Conservation (phyloP, 495 filamentous ascomycete genomes). For the Arthonia radiata region DNA sequence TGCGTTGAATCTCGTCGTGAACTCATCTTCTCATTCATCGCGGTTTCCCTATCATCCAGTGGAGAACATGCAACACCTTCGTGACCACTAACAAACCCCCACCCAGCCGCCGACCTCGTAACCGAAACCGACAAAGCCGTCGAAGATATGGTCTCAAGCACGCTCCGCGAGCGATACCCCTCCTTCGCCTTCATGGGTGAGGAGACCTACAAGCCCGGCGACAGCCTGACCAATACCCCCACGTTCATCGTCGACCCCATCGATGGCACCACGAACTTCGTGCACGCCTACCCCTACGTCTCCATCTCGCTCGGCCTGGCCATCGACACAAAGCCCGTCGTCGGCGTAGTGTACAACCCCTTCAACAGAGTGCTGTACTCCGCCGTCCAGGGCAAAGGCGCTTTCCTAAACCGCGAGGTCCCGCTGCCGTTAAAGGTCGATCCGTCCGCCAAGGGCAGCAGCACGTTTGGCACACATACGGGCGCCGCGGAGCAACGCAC, state of each 20-base stretch:
- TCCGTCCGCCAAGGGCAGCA: constrained; percentile 1
- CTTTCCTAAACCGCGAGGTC: too few species aligned
- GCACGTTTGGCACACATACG: constrained; percentile 14
- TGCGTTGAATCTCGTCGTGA: too few species aligned
- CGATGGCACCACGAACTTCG: constrained; percentile 76
- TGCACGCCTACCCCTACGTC: constrained; percentile 56
- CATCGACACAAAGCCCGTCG: constrained; percentile 30
- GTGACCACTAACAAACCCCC: constrained; percentile 15
- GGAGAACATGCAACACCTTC: too few species aligned
- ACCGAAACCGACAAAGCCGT: constrained; percentile 72
- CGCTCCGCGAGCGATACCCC: constrained; percentile 39
- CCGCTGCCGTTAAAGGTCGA: too few species aligned
- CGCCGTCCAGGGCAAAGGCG: constrained; percentile 42
- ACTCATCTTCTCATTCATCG: too few species aligned
- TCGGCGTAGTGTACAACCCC: constrained; percentile 75
- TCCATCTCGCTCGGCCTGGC: constrained; percentile 65
- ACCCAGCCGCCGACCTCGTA: constrained; percentile 44
- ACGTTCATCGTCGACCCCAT: constrained; percentile 83
- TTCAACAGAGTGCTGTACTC: constrained; percentile 42
- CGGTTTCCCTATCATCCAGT: too few species aligned
- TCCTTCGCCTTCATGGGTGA: constrained; percentile 41
- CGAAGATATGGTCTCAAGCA: constrained; percentile 43
- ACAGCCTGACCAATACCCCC: constrained; percentile 35
- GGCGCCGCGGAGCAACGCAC: constrained; percentile 21
- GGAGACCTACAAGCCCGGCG: constrained; percentile 54